These are phyloP conservation scores for Ogataea paraovalis DNA, from an alignment of 805 yeast genomes.

Conservation along the genomic window DNA sequence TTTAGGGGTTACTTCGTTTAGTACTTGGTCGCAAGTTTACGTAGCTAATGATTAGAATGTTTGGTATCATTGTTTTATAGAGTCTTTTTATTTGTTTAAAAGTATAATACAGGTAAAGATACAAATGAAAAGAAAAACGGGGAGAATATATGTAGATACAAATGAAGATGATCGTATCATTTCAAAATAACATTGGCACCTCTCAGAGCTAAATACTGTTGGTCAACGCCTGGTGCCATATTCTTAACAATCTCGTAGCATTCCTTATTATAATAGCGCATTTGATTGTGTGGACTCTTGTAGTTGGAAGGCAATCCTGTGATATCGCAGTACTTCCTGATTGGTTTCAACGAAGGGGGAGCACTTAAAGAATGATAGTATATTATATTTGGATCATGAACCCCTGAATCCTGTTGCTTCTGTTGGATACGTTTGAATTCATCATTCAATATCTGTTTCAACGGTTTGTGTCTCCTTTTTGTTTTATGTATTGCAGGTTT, in stretches of 20 bases:
- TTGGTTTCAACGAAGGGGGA: conserved; percentile 82
- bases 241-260: conserved; percentile 71
- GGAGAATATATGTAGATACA: too few relatives aligned
- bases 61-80: too few relatives aligned
- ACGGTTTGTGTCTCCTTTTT: conserved; percentile 64
- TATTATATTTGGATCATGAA: conserved; percentile 40
- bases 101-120: too few relatives aligned
- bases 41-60: not conserved
- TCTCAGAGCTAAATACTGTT: conserved; percentile 81
- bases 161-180: conserved; percentile 5
- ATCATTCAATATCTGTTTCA: conserved; percentile 69
- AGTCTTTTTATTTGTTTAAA: too few relatives aligned
- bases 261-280: conserved; percentile 80
- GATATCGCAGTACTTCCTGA: conserved; percentile 84
- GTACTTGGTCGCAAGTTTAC: not conserved
- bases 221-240: conserved; percentile 89
- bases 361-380: conserved; percentile 72
- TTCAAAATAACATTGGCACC: conserved; percentile 84
- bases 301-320: conserved; percentile 84
- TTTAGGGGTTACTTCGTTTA: too few relatives aligned
- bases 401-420: conserved; percentile 31
- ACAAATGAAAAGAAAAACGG: too few relatives aligned
- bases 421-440: conserved; percentile 64
- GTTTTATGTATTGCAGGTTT: conserved; percentile 48
- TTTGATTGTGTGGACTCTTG: conserved; percentile 66